Base-by-base conservation (phyloP, 495 filamentous ascomycete genomes). In the Aspergillus bertholletiae region DNA sequence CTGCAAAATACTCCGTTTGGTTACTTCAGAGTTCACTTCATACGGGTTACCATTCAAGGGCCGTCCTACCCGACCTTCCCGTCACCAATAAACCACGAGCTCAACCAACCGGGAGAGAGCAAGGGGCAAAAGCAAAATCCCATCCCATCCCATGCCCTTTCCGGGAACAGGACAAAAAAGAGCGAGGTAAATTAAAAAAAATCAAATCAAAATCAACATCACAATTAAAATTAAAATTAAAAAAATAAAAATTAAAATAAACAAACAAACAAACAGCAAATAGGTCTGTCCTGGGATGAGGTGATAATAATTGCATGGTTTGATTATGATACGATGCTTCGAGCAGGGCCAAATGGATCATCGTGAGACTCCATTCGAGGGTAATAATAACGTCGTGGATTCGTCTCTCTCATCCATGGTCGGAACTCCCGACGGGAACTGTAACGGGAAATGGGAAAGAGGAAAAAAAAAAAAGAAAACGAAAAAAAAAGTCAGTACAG, bases 71-170 rank as follows among this genome's bases (percentile, higher is more conserved):
- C 26, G 26, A 28, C 51, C 48, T 53, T 48, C 35, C 28, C 17
- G 39, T 43, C 39, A 43, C 39, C 39, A 43, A 43, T 43, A 39
- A n/a, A 55, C 58, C 62, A 65, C 62, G 62, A 65, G 58, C 58
- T 52, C 48, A 47, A 27, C 53, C 17, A 56, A 58, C 52, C 34
- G 34, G 44, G 53, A 49, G 57, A 7, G 59, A 47, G 56, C 62
- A 61, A 65, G 56, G 62, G 56, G 21, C 20, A 40, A 23, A 15
- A 46, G n/a, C n/a, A 46, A 49, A 49, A 35, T 49, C 50, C n/a
- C n/a, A n/a, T n/a, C n/a, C n/a, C n/a, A n/a, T n/a, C n/a, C n/a
- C 51, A 40, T 45, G 37, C 58, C 54, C 35, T 24, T 57, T 59
- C 48, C 56, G 51, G 51, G 43, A 52, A 50, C 58, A 64, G 58